Conservation (phyloP, 306 rosid species). For the Elaeagnus macrophylla region DNA sequence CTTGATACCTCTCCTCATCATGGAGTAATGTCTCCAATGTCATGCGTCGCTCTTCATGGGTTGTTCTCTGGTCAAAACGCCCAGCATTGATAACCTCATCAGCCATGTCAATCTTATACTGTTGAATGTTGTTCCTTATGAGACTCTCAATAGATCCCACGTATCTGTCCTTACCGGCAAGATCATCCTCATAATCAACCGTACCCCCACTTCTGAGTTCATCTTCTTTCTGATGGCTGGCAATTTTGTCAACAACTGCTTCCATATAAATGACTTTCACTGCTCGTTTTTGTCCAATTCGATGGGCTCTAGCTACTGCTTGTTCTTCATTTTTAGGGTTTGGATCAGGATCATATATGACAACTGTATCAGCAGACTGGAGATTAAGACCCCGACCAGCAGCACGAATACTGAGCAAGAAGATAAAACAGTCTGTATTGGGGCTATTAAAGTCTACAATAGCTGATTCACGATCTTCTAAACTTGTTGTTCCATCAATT, state of each 20-base stretch:
- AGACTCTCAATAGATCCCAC: conserved; percentile 94
- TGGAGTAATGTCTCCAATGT: conserved; percentile 90
- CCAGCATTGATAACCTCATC: conserved; percentile 99
- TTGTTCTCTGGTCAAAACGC: conserved; percentile 97
- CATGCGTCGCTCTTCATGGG: conserved; percentile 97
- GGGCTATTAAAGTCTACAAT: conserved; percentile 89
- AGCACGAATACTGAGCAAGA: conserved; percentile 95
- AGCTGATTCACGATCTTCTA: conserved; percentile 97
- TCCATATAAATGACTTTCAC: conserved; percentile 96
- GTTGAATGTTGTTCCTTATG: conserved; percentile 90
- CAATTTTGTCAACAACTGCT: conserved; percentile 87
- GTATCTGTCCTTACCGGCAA: conserved; percentile 96
- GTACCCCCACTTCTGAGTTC: conserved; percentile 76
- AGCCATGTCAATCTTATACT: conserved; percentile 98
- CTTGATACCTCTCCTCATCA: conserved; percentile 95
- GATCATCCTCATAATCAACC: conserved; percentile 82
- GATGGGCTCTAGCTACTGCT: conserved; percentile 99
- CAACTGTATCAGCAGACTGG: conserved; percentile 95
- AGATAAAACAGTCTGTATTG: conserved; percentile 75
- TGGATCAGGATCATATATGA: conserved; percentile 97
- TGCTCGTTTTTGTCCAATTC: conserved; percentile 93
- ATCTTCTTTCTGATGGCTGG: conserved; percentile 91
- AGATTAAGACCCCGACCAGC: conserved; percentile 99
- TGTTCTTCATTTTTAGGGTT: conserved; percentile 98
- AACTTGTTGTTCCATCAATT: conserved; percentile 94